phyloP scores from a whole-genome alignment of 441 rosid species.

The Erodium trifolium region DNA sequence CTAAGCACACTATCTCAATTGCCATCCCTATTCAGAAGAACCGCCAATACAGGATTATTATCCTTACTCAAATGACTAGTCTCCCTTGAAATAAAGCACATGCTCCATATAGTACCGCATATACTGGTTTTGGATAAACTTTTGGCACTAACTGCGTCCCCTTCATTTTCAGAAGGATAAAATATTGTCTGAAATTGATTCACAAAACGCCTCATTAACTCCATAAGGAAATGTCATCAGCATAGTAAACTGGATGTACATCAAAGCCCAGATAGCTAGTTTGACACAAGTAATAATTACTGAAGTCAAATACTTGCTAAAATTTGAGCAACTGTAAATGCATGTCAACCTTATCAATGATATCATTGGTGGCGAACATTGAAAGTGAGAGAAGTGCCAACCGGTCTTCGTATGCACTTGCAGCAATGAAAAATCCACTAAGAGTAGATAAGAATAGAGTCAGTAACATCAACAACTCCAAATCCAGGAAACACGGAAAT shows the following conservation, averaged over 20 bases:
- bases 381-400: constrained; percentile 80
- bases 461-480: constrained; percentile 14
- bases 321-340: constrained; percentile 15
- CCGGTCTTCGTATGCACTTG: constrained; percentile 74
- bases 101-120: constrained; percentile 96
- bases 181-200: constrained; percentile 46
- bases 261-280: constrained; percentile 6
- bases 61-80: constrained; percentile 47
- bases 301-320: constrained; percentile 20
- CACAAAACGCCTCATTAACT: constrained; percentile 24
- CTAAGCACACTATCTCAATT: constrained; percentile 22
- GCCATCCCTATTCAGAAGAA: constrained; percentile 79
- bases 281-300: neutral
- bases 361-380: constrained; percentile 45
- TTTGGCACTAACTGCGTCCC: constrained; percentile 30
- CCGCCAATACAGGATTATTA: constrained; percentile 75
- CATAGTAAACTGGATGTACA: constrained; percentile 3
- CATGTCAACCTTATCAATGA: constrained; percentile 52
- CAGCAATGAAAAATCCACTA: constrained; percentile 82
- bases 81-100: constrained; percentile 79
- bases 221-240: constrained; percentile 12
- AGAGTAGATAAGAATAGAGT: constrained; percentile 23
- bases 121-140: constrained; percentile 31
- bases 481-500: neutral
- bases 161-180: constrained; percentile 68